phyloP scores from a whole-genome alignment of 768 basidiomycete genomes.

The Artomyces pyxidatus region DNA sequence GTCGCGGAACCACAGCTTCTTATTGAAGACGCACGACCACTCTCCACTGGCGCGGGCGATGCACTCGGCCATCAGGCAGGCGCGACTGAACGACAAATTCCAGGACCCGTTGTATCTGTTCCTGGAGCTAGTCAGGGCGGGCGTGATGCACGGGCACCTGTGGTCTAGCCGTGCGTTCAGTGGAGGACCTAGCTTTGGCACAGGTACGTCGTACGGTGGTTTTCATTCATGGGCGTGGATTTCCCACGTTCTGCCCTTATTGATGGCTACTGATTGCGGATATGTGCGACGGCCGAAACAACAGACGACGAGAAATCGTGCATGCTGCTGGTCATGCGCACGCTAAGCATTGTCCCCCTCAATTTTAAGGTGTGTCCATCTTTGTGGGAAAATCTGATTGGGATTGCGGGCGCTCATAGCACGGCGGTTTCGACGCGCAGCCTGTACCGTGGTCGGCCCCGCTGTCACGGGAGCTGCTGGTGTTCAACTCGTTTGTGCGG shows the following conservation, averaged over 20 bases:
- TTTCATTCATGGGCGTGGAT: constrained; percentile 11
- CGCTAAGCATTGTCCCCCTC: constrained; percentile 89
- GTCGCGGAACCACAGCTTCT: constrained; percentile 49
- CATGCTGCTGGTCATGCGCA: constrained; percentile 95
- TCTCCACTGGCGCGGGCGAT: constrained; percentile 88
- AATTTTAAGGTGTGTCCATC: constrained; percentile 71
- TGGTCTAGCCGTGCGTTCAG: constrained; percentile 87
- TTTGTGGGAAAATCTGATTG: constrained; percentile 2
- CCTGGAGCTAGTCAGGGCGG: constrained; percentile 91
- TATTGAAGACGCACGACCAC: constrained; percentile 82
- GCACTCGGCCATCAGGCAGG: constrained; percentile 67
- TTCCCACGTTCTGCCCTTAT: constrained; percentile 15
- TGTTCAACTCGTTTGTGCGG: constrained; percentile 97
- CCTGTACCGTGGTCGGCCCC: constrained; percentile 92
- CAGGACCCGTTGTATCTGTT: constrained; percentile 94
- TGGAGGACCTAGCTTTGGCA: constrained; percentile 93
- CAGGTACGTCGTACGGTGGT: constrained; percentile 41
- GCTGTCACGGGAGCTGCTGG: constrained; percentile 89
- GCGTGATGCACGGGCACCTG: constrained; percentile 90
- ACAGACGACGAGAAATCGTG: constrained; percentile 89
- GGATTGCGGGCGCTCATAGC: neutral
- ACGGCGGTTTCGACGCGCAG: constrained; percentile 31
- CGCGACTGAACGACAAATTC: constrained; percentile 94
- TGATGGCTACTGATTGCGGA: constrained; percentile 9
- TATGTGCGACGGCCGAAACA: constrained; percentile 16